Percentiles rank a stretch among this genome's conserved stretches.
Conservation (phyloP, 176 grass and related monocot species). For the Urochloa ruziziensis region DNA sequence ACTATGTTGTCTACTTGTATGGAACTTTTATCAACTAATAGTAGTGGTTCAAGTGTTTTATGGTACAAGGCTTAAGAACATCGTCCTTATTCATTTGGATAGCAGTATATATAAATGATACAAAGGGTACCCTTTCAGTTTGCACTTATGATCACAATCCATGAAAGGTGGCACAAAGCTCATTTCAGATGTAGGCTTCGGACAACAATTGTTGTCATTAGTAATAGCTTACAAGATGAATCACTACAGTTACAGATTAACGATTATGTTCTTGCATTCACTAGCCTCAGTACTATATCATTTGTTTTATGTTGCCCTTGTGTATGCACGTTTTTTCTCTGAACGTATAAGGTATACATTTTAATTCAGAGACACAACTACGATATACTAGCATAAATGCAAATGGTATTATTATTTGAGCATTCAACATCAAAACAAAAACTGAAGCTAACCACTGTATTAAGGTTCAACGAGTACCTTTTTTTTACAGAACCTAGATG, state of each 20-base stretch:
- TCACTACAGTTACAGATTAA: not conserved
- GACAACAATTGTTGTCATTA: not conserved
- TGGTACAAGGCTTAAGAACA: not conserved
- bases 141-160: not conserved
- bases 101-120: not conserved
- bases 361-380: not conserved
- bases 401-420: constrained; percentile 2
- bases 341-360: not conserved
- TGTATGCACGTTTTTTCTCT: not conserved
- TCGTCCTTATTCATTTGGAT: not conserved
- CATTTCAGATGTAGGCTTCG: not conserved
- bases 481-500: not conserved
- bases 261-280: constrained; percentile 8
- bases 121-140: not conserved
- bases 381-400: not conserved
- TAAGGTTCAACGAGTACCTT: not conserved
- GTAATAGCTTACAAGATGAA: not conserved
- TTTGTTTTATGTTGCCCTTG: not conserved
- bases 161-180: not conserved
- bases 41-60: not conserved
- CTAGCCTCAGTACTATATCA: not conserved
- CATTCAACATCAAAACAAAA: constrained; percentile 10
- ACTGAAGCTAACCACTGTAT: constrained; percentile 4
- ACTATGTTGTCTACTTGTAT: not conserved
- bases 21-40: not conserved